A percentile compares a stretch with the other conserved stretches of the same genome.
Evolutionary conservation across 805 yeast genomes (phyloP).

Genomic region (Ogataea henricii): DNA sequence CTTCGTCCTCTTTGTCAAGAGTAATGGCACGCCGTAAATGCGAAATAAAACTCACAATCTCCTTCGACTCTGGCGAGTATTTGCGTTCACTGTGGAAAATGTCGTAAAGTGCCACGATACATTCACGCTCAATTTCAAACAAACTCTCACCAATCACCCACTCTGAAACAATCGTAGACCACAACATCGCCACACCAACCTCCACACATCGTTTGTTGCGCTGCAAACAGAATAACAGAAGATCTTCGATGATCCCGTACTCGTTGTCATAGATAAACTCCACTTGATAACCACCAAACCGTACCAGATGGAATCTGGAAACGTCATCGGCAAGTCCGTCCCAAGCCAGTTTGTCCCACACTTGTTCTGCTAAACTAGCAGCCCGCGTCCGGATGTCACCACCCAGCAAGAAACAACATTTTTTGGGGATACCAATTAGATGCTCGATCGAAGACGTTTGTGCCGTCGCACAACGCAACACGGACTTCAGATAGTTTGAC

Average conservation of each 20-base stretch:
- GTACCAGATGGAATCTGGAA: conserved; percentile 57
- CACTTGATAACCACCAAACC: conserved; percentile 72
- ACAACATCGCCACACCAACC: conserved; percentile 64
- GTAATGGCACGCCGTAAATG: conserved; percentile 50
- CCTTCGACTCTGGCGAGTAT: conserved; percentile 56
- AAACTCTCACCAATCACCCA: conserved; percentile 58
- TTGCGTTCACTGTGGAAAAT: conserved; percentile 54
- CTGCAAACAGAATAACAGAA: conserved; percentile 70
- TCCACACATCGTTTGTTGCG: conserved; percentile 59
- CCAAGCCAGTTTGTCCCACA: conserved; percentile 80
- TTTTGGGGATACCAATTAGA: conserved; percentile 69
- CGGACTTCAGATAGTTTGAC: conserved; percentile 63
- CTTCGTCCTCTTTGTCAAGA: conserved; percentile 66
- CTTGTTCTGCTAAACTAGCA: conserved; percentile 52
- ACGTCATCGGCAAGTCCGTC: conserved; percentile 55
- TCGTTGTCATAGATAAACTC: conserved; percentile 57
- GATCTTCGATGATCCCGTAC: conserved; percentile 60
- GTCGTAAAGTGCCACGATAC: conserved; percentile 63
- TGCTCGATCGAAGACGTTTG: conserved; percentile 71
- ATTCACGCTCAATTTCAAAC: conserved; percentile 61
- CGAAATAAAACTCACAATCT: conserved; percentile 55
- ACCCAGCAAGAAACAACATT: conserved; percentile 64
- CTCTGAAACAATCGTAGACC: conserved; percentile 73
- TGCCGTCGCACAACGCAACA: conserved; percentile 61
- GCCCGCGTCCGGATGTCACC: conserved; percentile 64